Evolutionary conservation across 768 basidiomycete species (phyloP).

Genomic region (Mycena vulgaris): DNA sequence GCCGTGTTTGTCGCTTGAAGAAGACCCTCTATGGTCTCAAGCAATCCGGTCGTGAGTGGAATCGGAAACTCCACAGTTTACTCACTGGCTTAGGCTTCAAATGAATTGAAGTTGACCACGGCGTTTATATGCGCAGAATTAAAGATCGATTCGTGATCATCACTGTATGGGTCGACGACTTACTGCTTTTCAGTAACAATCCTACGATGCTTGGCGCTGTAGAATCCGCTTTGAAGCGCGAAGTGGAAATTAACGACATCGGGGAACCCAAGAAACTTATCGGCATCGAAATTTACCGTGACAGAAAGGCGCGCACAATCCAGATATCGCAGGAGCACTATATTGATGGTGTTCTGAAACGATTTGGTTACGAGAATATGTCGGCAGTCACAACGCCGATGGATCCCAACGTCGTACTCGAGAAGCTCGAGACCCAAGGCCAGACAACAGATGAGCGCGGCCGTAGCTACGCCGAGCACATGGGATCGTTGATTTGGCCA

Average conservation of each 20-base stretch:
- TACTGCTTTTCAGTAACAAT: no score
- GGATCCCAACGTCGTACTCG: neutral
- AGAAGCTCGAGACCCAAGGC: neutral
- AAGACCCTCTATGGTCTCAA: constrained; percentile 1
- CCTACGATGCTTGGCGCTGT: no score
- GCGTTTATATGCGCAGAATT: constrained; percentile 3
- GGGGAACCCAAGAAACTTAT: constrained; percentile 4
- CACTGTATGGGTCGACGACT: no score
- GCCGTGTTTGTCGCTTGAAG: neutral
- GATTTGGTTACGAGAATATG: constrained; percentile 1
- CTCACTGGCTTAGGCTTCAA: neutral
- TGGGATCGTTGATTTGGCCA: no score
- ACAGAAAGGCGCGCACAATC: neutral
- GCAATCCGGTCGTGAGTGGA: constrained; percentile 14
- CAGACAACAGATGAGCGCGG: no score
- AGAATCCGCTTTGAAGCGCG: no score
- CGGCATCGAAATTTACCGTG: neutral
- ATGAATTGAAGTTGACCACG: neutral
- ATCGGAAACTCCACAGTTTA: constrained; percentile 4
- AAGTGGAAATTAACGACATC: no score
- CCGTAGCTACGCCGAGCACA: no score
- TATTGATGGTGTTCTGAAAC: constrained; percentile 4
- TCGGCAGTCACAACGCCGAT: neutral
- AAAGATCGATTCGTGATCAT: no score
- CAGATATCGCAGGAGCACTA: no score